Evolutionary conservation across 192 early-diverging fungal species (phyloP).

Genomic region (Chytriomyces confervae): DNA sequence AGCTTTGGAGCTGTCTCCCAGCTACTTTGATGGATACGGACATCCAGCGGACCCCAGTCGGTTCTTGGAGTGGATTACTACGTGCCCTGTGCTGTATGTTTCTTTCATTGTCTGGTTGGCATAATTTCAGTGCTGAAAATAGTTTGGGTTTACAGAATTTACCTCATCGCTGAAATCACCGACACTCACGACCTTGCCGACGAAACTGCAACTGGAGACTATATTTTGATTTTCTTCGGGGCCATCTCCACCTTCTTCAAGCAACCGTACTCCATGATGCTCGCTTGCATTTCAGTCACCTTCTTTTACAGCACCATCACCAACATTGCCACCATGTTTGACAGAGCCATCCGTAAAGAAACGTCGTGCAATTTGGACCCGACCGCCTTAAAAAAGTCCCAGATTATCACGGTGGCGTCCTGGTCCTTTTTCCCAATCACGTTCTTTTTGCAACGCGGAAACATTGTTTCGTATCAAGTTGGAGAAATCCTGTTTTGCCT

Average conservation of each 20-base stretch:
- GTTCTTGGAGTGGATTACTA: constrained; percentile 32
- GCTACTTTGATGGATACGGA: constrained; percentile 18
- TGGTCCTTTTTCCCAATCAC: constrained; percentile 24
- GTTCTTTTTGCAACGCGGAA: constrained; percentile 19
- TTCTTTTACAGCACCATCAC: constrained; percentile 36
- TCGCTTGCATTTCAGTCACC: constrained; percentile 6
- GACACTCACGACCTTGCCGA: constrained; percentile 26
- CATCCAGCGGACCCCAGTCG: constrained; percentile 24
- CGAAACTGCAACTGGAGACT: constrained; percentile 29
- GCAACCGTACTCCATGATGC: constrained; percentile 38
- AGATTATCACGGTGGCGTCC: constrained; percentile 13
- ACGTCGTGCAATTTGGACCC: constrained; percentile 36
- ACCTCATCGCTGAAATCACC: constrained; percentile 47
- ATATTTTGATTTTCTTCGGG: constrained; percentile 38
- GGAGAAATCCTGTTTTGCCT: constrained; percentile 41
- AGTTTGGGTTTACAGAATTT: constrained; percentile 18
- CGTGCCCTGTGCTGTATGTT: constrained; percentile 35
- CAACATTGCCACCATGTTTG: constrained; percentile 34
- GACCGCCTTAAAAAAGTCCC: constrained; percentile 3
- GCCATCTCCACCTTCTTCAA: constrained; percentile 36
- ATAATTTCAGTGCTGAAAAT: background rate
- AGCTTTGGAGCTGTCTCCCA: constrained; percentile 8
- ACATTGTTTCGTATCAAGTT: constrained; percentile 30
- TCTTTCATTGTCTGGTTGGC: background rate
- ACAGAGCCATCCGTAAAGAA: constrained; percentile 32